Evolutionary conservation across 352 stramenopile genomes (phyloP).

Genomic region (Phytopythium chamaehyphon): DNA sequence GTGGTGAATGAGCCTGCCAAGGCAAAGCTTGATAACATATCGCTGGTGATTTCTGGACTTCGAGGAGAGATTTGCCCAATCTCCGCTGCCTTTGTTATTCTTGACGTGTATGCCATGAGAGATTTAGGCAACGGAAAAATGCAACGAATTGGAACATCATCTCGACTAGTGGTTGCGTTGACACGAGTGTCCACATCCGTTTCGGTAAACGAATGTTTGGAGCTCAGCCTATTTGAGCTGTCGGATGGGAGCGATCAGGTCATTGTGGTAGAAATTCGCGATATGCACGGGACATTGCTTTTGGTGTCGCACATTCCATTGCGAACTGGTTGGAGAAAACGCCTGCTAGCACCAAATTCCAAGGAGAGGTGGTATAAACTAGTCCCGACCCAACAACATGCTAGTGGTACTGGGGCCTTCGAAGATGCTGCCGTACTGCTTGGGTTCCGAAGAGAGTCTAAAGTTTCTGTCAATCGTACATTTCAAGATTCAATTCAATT

Average conservation of each 20-base stretch:
- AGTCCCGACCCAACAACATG: neutral
- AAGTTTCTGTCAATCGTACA: too few relatives aligned
- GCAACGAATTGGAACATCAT: neutral
- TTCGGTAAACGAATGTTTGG: constrained; percentile 13
- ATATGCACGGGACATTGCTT: constrained; percentile 13
- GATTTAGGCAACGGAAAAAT: neutral
- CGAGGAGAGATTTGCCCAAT: neutral
- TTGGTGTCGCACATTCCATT: constrained; percentile 28
- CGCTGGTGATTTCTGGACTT: constrained; percentile 23
- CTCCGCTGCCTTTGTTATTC: neutral
- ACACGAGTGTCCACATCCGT: neutral
- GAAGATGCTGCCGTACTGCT: constrained; percentile 10
- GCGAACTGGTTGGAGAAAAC: constrained; percentile 22
- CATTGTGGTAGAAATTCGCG: constrained; percentile 18
- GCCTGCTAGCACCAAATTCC: neutral
- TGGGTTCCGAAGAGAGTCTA: too few relatives aligned
- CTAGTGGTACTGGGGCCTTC: neutral
- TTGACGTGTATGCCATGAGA: neutral
- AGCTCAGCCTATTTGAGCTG: constrained; percentile 11
- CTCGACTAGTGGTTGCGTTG: neutral
- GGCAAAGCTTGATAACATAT: constrained; percentile 1
- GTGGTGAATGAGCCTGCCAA: constrained; percentile 8
- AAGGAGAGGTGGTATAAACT: constrained; percentile 8
- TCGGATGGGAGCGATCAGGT: constrained; percentile 7
- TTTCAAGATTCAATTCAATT: too few relatives aligned